Evolutionary conservation across 345 rosid species (phyloP).

Genomic region (Citrus sp.): DNA sequence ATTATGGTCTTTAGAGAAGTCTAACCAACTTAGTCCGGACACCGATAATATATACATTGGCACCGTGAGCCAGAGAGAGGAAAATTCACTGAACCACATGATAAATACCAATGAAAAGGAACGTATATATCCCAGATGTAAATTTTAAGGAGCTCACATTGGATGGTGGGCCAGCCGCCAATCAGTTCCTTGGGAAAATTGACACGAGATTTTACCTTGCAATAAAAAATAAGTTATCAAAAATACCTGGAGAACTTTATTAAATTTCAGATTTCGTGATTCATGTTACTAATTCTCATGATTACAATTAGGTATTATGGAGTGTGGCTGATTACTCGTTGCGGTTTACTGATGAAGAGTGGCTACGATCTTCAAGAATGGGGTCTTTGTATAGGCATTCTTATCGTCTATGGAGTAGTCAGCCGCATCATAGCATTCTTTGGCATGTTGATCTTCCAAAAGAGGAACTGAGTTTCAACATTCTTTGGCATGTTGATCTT

Average conservation of each 20-base stretch:
- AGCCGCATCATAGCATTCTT: slow-evolving; percentile 54
- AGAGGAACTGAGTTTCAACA: slow-evolving; percentile 45
- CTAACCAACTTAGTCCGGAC: background rate
- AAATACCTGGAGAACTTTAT: background rate
- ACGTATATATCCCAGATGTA: background rate
- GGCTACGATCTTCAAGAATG: slow-evolving; percentile 62
- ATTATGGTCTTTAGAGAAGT: background rate
- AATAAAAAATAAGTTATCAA: background rate
- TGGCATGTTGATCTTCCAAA: slow-evolving; percentile 65
- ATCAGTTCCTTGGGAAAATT: background rate
- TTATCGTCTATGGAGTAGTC: slow-evolving; percentile 44
- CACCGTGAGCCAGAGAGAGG: background rate
- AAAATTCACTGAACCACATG: background rate
- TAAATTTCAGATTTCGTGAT: background rate
- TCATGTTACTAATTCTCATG: background rate
- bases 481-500: slow-evolving; percentile 61
- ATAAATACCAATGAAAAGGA: background rate
- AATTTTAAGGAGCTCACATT: no score
- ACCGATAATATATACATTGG: background rate
- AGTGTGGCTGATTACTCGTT: slow-evolving; percentile 88
- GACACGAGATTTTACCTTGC: background rate
- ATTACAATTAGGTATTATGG: slow-evolving; percentile 63
- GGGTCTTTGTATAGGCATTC: slow-evolving; percentile 54
- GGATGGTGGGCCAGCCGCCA: background rate
- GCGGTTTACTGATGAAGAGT: slow-evolving; percentile 50